Evolutionary conservation across 1,284 basidiomycete genomes (phyloP), one percentile per base, ranked within the genome.

Genomic region (Tylopilus orsonianus): DNA sequence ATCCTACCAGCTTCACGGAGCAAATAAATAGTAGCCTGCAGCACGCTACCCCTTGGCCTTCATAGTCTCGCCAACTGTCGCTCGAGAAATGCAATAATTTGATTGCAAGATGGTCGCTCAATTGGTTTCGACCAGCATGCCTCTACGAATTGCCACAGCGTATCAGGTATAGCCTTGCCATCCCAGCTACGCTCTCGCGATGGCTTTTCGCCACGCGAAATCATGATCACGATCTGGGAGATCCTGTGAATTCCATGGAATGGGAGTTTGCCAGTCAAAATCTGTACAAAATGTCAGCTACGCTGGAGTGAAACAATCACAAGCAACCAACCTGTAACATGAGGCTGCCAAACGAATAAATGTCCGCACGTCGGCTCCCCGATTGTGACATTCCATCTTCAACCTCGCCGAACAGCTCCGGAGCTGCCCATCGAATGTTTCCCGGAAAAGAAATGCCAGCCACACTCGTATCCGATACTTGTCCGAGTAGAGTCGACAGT

Each of bases 381-480:
- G 64, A 53, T 6, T 62, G 61, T 3, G 45, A 43, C 18, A 27
- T 18, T 3, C 38, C 20, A 7, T 56, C 51, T 20, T 16, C 24
- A 22, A 35, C 22, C 8, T 30, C 29, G 2, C 37, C 5, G 2
- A 62, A 10, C 10, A 66, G 49, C 13, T 62, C 61, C 1, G 61
- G 61, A 7, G 61, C 61, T 14, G 60, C 58, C 61, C 61, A 62
- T 18, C 61, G 50, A 26, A 72, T 55, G 10, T 71, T 62, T 2
- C 64, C 62, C 0, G 61, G 60, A 34, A 54, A 50, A 2, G 59
- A 61, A 2, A 60, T 53, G 8, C 56, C 55, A 4, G 48, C 20
- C 9, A 32, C 24, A 26, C 59, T 50, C 0, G 6, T 56, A 52
- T 52, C 60, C 39, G n/a, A n/a, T n/a, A n/a, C n/a, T n/a, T n/a